Evolutionary conservation across 2,329 filamentous ascomycete genomes (phyloP), one percentile per base, ranked within the genome.

Genomic region (Aspergillus melleus): DNA sequence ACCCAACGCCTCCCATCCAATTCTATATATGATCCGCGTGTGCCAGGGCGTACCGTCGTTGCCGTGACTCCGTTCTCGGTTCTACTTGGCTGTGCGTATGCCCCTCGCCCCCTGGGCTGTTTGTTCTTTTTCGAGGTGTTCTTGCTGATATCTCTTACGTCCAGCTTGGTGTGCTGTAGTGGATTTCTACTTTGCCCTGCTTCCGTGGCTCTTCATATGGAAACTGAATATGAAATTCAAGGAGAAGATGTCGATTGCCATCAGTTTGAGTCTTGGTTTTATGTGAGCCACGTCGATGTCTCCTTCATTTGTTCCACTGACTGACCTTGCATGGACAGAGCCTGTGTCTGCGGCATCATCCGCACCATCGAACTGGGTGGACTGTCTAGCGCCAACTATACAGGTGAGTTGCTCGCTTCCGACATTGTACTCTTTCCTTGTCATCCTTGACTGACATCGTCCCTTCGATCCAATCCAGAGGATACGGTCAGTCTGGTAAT

Each of bases 201-300:
- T 79, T 22, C 76, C 77, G 1, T 79, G 76, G 77, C 60, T 70
- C 6, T 72, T 77, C 57, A 70, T 77, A 20, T 68, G 68, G 62
- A 65, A 71, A 11, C 59, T 78, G 8, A 70, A 76, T 14, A 77
- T 79, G 67, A 70, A 66, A 24, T 69, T 65, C 32, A 74, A 72
- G 49, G 76, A 77, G 24, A 78, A 77, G 55, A 65, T 76, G 22
- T 70, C 73, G 4, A 72, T 79, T 10, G 72, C 70, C 1, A 55
- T 72, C 10, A 74, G 73, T 12, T 71, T 78, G 65, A 77, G 75
- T 52, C 66, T 79, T 32, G 75, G 73, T 11, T 62, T 74, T 8
- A 69, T 75, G 66, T 72, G n/a, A 5, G 64, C 58, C 20, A 20
- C 6, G 64, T 60, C 20, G 20, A n/a, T 1, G 8, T 9, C 2